Conservation (phyloP, 768 basidiomycete species). For the Russula sp. region DNA sequence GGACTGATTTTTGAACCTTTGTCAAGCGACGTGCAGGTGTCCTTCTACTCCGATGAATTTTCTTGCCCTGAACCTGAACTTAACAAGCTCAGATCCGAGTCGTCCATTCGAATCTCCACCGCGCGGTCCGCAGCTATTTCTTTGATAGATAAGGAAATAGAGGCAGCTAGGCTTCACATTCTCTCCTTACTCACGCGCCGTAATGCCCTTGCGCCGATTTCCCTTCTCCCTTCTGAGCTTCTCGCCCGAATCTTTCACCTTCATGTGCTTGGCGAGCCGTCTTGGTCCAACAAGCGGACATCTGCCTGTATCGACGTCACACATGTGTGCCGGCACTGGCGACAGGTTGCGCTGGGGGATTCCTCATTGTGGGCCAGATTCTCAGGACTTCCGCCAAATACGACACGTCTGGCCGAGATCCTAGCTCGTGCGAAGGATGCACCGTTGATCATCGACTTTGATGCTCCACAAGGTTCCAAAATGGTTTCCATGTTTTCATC, state of each 20-base stretch:
- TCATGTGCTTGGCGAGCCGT: neutral
- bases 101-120: neutral
- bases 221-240: slow-evolving; percentile 12
- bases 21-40: neutral
- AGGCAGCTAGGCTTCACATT: neutral
- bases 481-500: neutral
- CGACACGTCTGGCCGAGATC: slow-evolving; percentile 1
- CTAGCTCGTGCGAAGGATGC: neutral
- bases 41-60: neutral
- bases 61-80: neutral
- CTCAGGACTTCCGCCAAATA: neutral
- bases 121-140: neutral
- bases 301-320: slow-evolving; percentile 13
- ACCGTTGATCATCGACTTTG: slow-evolving; percentile 1
- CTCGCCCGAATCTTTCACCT: slow-evolving; percentile 15
- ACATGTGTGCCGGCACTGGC: slow-evolving; percentile 21
- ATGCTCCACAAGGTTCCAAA: neutral
- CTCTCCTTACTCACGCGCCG: neutral
- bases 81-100: neutral
- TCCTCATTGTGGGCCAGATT: slow-evolving; percentile 10
- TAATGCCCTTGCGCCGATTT: slow-evolving; percentile 9
- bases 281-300: neutral
- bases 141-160: slow-evolving; percentile 3
- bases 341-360: slow-evolving; percentile 13
- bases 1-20: neutral